phyloP scores from a whole-genome alignment of 352 stramenopile species.

The Globisporangium lucens region DNA sequence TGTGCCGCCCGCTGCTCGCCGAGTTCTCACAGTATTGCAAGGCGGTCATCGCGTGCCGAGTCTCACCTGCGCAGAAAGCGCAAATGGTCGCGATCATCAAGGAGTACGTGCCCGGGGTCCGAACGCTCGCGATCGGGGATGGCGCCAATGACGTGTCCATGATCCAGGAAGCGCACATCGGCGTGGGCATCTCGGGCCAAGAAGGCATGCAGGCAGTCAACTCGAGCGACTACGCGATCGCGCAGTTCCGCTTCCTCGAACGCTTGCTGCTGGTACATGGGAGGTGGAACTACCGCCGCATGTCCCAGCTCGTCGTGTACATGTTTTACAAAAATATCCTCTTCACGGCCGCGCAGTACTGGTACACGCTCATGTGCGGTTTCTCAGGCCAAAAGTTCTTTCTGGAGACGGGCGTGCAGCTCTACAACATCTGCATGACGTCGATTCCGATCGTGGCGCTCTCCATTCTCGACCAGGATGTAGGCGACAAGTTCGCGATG shows the following conservation, averaged over 20 bases:
- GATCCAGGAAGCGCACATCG: constrained; percentile 92
- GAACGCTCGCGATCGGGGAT: constrained; percentile 90
- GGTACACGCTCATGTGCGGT: constrained; percentile 68
- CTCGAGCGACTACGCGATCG: constrained; percentile 93
- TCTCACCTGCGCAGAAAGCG: constrained; percentile 86
- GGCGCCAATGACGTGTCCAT: constrained; percentile 95
- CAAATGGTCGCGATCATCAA: constrained; percentile 84
- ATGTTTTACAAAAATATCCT: constrained; percentile 95
- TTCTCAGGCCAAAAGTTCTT: constrained; percentile 87
- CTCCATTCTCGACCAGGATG: constrained; percentile 74
- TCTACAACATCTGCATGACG: constrained; percentile 81
- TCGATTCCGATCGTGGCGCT: constrained; percentile 63
- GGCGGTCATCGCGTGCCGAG: constrained; percentile 84
- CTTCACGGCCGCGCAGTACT: constrained; percentile 71
- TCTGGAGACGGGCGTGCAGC: constrained; percentile 67
- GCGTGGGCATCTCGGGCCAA: constrained; percentile 89
- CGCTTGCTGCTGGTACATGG: constrained; percentile 90
- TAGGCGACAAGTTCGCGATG: constrained; percentile 59
- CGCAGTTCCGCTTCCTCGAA: constrained; percentile 90
- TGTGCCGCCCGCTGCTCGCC: constrained; percentile 44
- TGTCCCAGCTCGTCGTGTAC: constrained; percentile 89
- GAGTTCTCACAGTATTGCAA: constrained; percentile 81
- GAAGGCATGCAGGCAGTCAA: constrained; percentile 93
- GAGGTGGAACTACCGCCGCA: constrained; percentile 89
- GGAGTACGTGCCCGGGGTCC: constrained; percentile 58